Evolutionary conservation across 805 yeast genomes (phyloP), one percentile per base, ranked within the genome.

Genomic region (Lipomyces spencermartinsiae): DNA sequence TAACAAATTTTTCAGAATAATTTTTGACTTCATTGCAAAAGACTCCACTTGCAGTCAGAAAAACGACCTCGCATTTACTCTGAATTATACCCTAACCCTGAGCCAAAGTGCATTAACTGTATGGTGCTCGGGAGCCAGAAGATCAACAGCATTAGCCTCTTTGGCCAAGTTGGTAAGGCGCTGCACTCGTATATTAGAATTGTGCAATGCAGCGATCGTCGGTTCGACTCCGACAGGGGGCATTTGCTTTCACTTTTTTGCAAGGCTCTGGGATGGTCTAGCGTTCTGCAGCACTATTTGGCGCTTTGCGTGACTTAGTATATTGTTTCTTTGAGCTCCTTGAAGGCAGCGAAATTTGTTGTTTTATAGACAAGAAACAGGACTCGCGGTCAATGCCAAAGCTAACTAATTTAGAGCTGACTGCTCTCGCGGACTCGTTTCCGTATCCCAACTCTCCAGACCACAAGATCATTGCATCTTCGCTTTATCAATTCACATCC

Each of bases 121-220:
- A n/a, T n/a, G n/a, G n/a, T n/a, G n/a, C n/a, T n/a, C n/a, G n/a
- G n/a, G n/a, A n/a, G n/a, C n/a, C n/a, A n/a, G n/a, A n/a, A n/a
- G n/a, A 25, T 25, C 29, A n/a, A 25, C 29, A 25, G 49, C 22
- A 16, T 19, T 16, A 43, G 71, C 71, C 71, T 68, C 71, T 68
- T 68, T 68, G 71, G 71, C 71, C 71, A 68, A 68, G 71, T 68
- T 68, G 71, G 71, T 68, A 68, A 68, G 71, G 71, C 71, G 71
- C 71, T 68, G 68, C 71, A 68, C 71, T 68, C 71, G 71, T 68
- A 68, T 65, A 31, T 51, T 9, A 8, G 1, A 8, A 19, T 22
- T 53, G 58, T 9, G 49, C 29, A 22, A 68, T 68, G 71, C 68
- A 68, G 71, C 69, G 71, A 68, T 68, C 71, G 70, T 68, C 71